phyloP scores from a whole-genome alignment of 2,329 filamentous ascomycete species.

The Clarireedia sp. region DNA sequence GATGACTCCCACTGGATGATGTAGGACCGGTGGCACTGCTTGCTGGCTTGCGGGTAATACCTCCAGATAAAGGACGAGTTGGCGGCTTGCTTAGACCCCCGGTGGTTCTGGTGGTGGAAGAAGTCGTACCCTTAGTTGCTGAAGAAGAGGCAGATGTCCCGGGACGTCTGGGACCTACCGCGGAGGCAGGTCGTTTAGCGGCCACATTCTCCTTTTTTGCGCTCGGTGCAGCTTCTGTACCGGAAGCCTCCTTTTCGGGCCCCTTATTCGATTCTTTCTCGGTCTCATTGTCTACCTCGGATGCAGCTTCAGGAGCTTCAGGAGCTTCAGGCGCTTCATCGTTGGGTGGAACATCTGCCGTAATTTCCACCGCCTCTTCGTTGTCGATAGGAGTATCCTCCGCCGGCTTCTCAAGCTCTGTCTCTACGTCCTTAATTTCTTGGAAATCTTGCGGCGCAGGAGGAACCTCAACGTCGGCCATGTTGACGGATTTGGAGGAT shows the following conservation, averaged over 20 bases:
- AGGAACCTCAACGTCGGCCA: slow-evolving; percentile 8
- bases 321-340: slow-evolving; percentile 22
- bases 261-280: slow-evolving; percentile 25
- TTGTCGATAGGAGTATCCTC: background rate
- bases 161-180: slow-evolving; percentile 22
- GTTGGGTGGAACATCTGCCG: slow-evolving; percentile 3
- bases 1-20: slow-evolving; percentile 25
- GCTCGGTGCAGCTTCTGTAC: slow-evolving; percentile 22
- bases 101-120: slow-evolving; percentile 19
- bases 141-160: slow-evolving; percentile 21
- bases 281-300: slow-evolving; percentile 24
- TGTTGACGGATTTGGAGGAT: slow-evolving; percentile 2
- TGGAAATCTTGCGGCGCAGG: background rate
- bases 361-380: background rate
- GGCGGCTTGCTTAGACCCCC: slow-evolving; percentile 30
- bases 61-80: slow-evolving; percentile 22
- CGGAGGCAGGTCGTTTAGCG: slow-evolving; percentile 20
- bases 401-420: background rate
- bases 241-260: slow-evolving; percentile 20
- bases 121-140: slow-evolving; percentile 23
- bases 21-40: slow-evolving; percentile 26
- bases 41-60: slow-evolving; percentile 25
- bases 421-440: background rate
- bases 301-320: slow-evolving; percentile 18
- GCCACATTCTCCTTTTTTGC: slow-evolving; percentile 28